Evolutionary conservation across 192 early-diverging fungal genomes (phyloP), one percentile per base, ranked within the genome.

Genomic region (Rhizophagus prolifer): DNA sequence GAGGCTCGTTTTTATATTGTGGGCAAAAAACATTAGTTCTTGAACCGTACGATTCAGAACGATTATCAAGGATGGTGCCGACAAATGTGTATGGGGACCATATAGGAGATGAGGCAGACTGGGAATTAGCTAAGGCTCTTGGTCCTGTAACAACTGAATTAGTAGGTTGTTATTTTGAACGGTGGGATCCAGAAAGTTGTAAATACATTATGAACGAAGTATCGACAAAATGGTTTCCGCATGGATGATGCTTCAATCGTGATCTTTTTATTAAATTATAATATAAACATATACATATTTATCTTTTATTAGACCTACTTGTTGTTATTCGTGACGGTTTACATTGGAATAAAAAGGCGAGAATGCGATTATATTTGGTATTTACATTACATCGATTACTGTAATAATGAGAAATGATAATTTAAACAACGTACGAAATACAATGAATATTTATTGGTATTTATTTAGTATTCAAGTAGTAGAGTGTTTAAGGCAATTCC

Each of bases 121-220:
- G 72, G 72, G 59, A 74, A 62, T 16, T 74, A 50, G 72, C 72
- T n/a, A 74, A 60, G 26, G 58, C 72, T 41, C 72, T 74, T 59
- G 72, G 72, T 26, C 72, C 72, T 13, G 47, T 74, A 44, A 74
- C 72, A 36, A 74, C 72, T n/a, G 72, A 74, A 62, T 63, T 62
- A 41, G 60, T 74, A 23, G 72, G 72, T 41, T 62, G 72, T 41
- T 74, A 44, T 74, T 74, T 74, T 74, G 72, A 74, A 41, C 21
- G 36, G 9, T 74, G 72, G 72, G 60, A 74, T 46, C 58, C 58
- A 23, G 72, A 74, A 41, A 62, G 23, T 59, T 23, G 72, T 26
- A 59, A 46, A 63, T 74, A 74, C 8, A 74, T 74, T 38, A 59
- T 50, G 21, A 74, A 74, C 13, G 58, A 63, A 50, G 34, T 41